phyloP scores from a whole-genome alignment of 805 yeast species.

The Tetrapisispora phaffii region DNA sequence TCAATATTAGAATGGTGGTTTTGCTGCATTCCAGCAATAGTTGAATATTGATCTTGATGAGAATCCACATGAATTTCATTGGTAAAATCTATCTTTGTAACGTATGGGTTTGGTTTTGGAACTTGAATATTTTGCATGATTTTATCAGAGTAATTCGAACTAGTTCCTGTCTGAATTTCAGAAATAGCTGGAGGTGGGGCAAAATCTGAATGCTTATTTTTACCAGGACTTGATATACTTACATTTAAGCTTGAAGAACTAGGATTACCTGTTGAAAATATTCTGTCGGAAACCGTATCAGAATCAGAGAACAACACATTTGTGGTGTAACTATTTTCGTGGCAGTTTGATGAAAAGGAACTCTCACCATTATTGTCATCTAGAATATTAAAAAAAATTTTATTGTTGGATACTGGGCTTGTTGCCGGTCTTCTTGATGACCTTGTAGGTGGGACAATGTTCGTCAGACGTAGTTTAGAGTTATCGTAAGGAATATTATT shows the following conservation, averaged over 20 bases:
- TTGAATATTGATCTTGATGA: too few species aligned
- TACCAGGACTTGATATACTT: not conserved
- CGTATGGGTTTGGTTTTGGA: not conserved
- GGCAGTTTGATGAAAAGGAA: not conserved
- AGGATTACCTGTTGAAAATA: not conserved
- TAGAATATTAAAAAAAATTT: not conserved
- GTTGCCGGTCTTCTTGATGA: constrained; percentile 1
- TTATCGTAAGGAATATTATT: not conserved
- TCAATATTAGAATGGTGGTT: too few species aligned
- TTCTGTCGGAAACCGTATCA: not conserved
- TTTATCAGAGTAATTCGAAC: not conserved
- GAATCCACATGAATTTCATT: not conserved
- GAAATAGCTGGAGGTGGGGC: not conserved
- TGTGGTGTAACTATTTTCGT: not conserved
- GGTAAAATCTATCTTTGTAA: not conserved
- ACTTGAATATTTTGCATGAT: not conserved
- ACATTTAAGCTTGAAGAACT: not conserved
- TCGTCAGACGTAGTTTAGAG: not conserved
- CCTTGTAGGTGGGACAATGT: constrained; percentile 1
- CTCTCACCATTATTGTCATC: not conserved
- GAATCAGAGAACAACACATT: not conserved
- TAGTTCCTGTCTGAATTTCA: not conserved
- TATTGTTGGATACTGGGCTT: not conserved
- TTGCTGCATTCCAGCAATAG: not conserved
- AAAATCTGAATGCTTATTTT: not conserved